phyloP scores from a whole-genome alignment of 345 rosid genomes.

The Durio zibethinus region DNA sequence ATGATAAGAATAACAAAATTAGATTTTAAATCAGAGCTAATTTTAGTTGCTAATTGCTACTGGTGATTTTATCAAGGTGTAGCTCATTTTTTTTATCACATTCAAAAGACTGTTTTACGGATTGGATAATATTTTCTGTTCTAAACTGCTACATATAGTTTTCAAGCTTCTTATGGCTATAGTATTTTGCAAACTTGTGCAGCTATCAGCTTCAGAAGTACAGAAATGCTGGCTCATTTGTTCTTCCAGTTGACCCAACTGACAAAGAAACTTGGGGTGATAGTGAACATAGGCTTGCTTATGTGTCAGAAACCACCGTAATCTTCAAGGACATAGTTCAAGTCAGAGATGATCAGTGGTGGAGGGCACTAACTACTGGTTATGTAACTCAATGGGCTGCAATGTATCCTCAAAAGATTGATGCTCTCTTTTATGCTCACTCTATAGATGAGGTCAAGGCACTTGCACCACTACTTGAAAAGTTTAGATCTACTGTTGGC shows the following conservation, averaged over 20 bases:
- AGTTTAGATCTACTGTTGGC: constrained; percentile 78
- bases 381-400: constrained; percentile 97
- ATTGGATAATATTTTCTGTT: not conserved
- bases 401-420: constrained; percentile 90
- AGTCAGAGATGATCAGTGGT: constrained; percentile 96
- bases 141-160: not conserved
- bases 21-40: not conserved
- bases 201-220: constrained; percentile 98
- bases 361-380: constrained; percentile 84
- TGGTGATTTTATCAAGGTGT: not conserved
- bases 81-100: too few relatives aligned
- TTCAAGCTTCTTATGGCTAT: constrained; percentile 18
- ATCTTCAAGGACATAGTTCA: constrained; percentile 92
- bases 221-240: constrained; percentile 84
- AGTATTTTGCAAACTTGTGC: constrained; percentile 21
- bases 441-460: constrained; percentile 68
- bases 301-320: constrained; percentile 91
- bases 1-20: not conserved
- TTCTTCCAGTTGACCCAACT: constrained; percentile 82
- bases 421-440: constrained; percentile 90
- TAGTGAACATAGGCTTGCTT: constrained; percentile 94
- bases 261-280: constrained; percentile 98
- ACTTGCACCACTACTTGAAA: constrained; percentile 75
- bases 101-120: too few relatives aligned
- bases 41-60: not conserved